These are phyloP conservation scores for Populus pruinosa DNA, from an alignment of 345 rosid genomes.

Conservation along the genomic window DNA sequence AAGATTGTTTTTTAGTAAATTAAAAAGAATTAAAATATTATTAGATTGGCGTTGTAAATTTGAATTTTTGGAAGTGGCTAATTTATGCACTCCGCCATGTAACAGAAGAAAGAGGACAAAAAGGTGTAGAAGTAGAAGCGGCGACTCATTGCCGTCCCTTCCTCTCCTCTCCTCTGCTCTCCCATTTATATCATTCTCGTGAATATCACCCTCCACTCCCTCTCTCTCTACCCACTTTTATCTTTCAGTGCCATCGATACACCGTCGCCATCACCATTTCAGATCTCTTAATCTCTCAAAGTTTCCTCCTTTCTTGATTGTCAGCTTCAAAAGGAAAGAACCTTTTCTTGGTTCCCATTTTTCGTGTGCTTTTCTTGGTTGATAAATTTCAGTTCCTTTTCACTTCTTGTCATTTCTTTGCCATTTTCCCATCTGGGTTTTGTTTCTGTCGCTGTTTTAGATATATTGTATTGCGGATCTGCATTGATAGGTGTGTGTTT, in stretches of 20 bases:
- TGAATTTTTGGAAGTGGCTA: not conserved
- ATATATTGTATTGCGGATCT: not conserved
- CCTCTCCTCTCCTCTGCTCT: not conserved
- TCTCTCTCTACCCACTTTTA: not conserved
- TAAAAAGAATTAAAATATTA: not conserved
- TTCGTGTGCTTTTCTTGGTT: not conserved
- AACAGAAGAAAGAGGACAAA: not conserved
- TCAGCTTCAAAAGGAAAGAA: not conserved
- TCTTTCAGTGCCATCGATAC: not conserved
- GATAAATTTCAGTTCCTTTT: not conserved
- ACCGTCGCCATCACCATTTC: not conserved
- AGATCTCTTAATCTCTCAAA: conserved; percentile 22
- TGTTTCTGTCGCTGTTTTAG: not conserved
- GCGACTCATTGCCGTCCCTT: not conserved
- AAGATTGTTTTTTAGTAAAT: too few species aligned
- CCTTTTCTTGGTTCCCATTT: not conserved
- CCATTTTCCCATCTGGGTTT: not conserved
- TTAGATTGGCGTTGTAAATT: not conserved
- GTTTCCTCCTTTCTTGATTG: not conserved
- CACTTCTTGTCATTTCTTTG: not conserved
- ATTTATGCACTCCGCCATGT: not conserved
- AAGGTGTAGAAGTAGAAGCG: not conserved
- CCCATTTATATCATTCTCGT: conserved; percentile 34
- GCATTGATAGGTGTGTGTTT: not conserved
- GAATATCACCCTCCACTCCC: conserved; percentile 22